Conservation (phyloP, 2,329 filamentous ascomycete species). For the Venturia carpophila region DNA sequence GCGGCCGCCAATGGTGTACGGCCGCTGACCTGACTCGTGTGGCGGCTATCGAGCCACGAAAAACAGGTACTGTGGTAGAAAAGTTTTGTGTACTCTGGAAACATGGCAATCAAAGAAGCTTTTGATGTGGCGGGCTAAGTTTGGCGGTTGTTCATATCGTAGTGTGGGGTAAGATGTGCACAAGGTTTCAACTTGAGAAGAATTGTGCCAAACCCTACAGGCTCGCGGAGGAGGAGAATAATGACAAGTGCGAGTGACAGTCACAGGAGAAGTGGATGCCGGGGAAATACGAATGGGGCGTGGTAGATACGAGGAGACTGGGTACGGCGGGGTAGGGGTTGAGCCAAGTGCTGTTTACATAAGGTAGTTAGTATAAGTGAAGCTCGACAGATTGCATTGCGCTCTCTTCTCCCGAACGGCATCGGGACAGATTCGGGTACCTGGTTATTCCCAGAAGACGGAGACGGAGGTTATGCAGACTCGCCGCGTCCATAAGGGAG, state of each 20-base stretch:
- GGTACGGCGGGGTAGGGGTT: not conserved
- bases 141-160: not conserved
- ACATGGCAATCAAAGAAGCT: not conserved
- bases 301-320: not conserved
- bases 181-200: not conserved
- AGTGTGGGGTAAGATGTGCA: not conserved
- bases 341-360: not conserved
- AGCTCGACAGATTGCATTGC: constrained; percentile 1
- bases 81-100: not conserved
- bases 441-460: not conserved
- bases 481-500: too few relatives aligned
- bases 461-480: not conserved
- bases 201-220: not conserved
- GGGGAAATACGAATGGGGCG: not conserved
- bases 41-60: not conserved
- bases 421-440: not conserved
- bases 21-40: not conserved
- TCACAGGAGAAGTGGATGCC: not conserved
- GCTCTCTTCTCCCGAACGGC: not conserved
- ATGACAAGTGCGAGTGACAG: not conserved
- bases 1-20: not conserved
- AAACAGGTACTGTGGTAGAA: not conserved
- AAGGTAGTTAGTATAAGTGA: too few relatives aligned
- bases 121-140: not conserved
- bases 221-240: too few relatives aligned